Percentiles rank a stretch among this genome's conserved stretches.
phyloP scores from a whole-genome alignment of 129 eudicot genomes.

The Heracleum sosnowskyi region DNA sequence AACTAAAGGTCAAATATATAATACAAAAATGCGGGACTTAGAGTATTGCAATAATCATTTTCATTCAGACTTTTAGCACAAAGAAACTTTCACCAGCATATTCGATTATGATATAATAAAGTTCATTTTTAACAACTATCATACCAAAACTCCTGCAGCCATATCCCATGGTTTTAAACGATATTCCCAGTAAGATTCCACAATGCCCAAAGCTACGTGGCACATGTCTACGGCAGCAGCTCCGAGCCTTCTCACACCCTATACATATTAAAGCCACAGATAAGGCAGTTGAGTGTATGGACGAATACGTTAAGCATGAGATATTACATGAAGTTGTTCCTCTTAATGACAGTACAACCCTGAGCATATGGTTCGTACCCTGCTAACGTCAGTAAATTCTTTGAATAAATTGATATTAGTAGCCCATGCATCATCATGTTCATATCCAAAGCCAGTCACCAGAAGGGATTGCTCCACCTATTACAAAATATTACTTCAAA shows the following conservation, averaged over 20 bases:
- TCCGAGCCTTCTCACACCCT: constrained; percentile 98
- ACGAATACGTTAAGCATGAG: not conserved
- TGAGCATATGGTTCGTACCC: constrained; percentile 43
- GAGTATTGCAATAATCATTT: not conserved
- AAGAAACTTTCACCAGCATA: not conserved
- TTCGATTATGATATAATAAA: not conserved
- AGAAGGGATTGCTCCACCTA: constrained; percentile 85
- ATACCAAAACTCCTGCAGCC: constrained; percentile 99
- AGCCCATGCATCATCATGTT: constrained; percentile 97
- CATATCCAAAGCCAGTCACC: constrained; percentile 98
- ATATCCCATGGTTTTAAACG: constrained; percentile 99
- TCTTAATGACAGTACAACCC: not conserved
- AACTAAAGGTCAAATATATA: not conserved
- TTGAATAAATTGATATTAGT: constrained; percentile 87
- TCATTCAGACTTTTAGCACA: not conserved
- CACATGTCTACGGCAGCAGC: constrained; percentile 99
- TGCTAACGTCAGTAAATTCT: constrained; percentile 87
- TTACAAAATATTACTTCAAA: constrained; percentile 9
- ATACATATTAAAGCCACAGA: constrained; percentile 6
- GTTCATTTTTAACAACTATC: not conserved
- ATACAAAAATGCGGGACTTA: too few species aligned
- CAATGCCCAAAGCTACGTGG: constrained; percentile 93
- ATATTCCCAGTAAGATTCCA: constrained; percentile 95
- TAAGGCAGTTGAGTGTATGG: not conserved
- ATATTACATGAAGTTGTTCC: not conserved